Base-by-base conservation (phyloP, 1,284 basidiomycete species). In the Vanrija sp. region DNA sequence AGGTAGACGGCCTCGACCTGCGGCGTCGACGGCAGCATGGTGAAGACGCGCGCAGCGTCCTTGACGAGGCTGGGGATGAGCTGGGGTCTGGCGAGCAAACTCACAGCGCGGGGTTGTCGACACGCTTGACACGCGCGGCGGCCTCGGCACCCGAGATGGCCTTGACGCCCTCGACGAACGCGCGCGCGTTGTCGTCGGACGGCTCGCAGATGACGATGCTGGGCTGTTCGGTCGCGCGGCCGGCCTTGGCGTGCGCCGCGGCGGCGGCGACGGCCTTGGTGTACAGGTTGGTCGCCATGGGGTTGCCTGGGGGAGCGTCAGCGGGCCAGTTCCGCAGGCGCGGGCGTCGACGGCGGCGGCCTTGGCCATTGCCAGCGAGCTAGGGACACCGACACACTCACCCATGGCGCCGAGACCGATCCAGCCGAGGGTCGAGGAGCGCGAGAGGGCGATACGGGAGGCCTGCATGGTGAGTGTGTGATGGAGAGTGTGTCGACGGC, bases 21-120 rank as follows among this genome's bases (percentile, higher is more conserved):
- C 0, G 77, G 77, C 10, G 76, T 78, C 0, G 77, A 78, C 0
- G 80, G 80, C 1, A 81, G 66, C 77, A 79, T 79, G 4, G 80
- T 81, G 43, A 81, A 64, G 23, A 82, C 73, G 12, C 73, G 77
- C 0, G 72, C 66, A 9, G 77, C 76, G 5, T 64, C 53, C n/a
- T 63, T 63, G 0, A 76, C 75, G 25, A 80, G 76, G 40, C 78
- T 80, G 46, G 15, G 15, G 29, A 26, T 28, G 14, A 12, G 18
- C 21, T n/a, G 21, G 12, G 15, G 2, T 38, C 14, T 3, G 29
- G 19, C 25, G 18, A 38, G 2, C 15, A 2, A 58, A 5, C 60
- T 55, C 38, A 61, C 60, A 54, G 51, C 28, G n/a, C 38, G 5
- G 55, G 55, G 2, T 16, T 43, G 18, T 28, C 43, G 18, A 58